Conservation (phyloP, 164 flowering plant species). For the Paratinospora sagittata region DNA sequence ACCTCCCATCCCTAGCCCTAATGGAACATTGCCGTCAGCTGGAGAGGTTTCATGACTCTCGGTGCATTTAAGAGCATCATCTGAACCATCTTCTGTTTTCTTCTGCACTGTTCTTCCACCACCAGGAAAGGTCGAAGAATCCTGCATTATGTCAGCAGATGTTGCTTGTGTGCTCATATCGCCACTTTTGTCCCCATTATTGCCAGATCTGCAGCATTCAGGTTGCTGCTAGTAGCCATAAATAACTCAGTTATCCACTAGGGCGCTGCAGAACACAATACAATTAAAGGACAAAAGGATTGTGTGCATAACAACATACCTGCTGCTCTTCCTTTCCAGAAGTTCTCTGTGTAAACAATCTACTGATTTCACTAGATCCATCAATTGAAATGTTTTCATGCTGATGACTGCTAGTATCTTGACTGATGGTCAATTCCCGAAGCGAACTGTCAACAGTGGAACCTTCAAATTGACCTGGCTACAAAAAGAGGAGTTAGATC, state of each 20-base stretch:
- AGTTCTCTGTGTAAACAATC: conserved; percentile 2
- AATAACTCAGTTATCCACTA: not conserved
- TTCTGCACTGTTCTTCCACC: conserved; percentile 15
- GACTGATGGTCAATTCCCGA: conserved; percentile 14
- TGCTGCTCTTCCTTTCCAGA: conserved; percentile 18
- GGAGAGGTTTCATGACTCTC: conserved; percentile 22
- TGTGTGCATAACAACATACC: conserved; percentile 19
- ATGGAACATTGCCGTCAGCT: conserved; percentile 42
- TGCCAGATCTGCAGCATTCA: conserved; percentile 12
- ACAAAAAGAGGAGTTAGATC: conserved; percentile 1
- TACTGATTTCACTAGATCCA: conserved; percentile 15
- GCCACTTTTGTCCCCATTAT: conserved; percentile 14
- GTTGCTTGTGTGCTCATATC: conserved; percentile 16
- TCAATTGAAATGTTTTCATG: conserved; percentile 8
- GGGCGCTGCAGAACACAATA: not conserved
- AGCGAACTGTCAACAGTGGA: conserved; percentile 25
- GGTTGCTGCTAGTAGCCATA: conserved; percentile 17
- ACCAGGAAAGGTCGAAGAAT: conserved; percentile 17
- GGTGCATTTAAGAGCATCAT: conserved; percentile 21
- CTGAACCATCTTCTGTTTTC: conserved; percentile 19
- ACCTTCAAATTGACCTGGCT: conserved; percentile 28
- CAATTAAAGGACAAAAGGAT: not conserved
- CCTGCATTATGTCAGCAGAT: conserved; percentile 19
- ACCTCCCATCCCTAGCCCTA: conserved; percentile 84
- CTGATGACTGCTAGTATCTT: conserved; percentile 18